Evolutionary conservation across 176 grass and related monocot genomes (phyloP).

Genomic region (Oryza meridionalis): DNA sequence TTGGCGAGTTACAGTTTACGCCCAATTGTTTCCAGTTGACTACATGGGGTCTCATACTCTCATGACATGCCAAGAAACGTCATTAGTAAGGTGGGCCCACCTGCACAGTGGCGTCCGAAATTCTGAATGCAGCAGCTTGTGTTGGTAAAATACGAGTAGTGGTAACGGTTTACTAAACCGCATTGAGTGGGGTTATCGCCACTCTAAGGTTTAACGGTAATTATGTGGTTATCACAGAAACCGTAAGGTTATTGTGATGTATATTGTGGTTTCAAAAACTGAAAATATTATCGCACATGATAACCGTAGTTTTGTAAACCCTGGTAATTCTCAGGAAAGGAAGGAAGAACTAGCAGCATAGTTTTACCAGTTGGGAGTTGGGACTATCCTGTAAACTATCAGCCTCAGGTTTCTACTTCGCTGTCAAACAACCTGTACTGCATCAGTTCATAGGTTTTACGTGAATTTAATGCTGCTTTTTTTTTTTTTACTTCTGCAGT

Average conservation of each 20-base stretch:
- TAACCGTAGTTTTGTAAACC: too few species aligned
- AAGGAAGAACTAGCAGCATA: neutral
- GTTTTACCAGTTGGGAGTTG: neutral
- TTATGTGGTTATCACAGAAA: too few species aligned
- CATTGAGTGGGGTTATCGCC: too few species aligned
- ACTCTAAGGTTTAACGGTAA: too few species aligned
- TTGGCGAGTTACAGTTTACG: neutral
- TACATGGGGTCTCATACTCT: neutral
- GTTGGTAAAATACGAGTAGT: neutral
- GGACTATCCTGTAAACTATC: neutral
- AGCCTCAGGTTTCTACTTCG: neutral
- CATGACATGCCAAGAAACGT: neutral
- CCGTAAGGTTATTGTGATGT: too few species aligned
- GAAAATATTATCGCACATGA: too few species aligned
- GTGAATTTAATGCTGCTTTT: neutral
- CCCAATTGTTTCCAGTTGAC: neutral
- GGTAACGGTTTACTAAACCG: too few species aligned
- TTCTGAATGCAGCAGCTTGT: neutral
- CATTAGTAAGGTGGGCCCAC: neutral
- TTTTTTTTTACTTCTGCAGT: neutral
- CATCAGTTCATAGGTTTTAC: neutral
- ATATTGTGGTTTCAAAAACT: too few species aligned
- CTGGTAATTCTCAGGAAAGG: too few species aligned
- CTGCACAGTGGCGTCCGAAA: neutral
- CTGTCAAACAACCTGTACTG: neutral